Evolutionary conservation across 1,284 basidiomycete species (phyloP), one percentile per base, ranked within the genome.

Genomic region (Ceratobasidium papillatum): DNA sequence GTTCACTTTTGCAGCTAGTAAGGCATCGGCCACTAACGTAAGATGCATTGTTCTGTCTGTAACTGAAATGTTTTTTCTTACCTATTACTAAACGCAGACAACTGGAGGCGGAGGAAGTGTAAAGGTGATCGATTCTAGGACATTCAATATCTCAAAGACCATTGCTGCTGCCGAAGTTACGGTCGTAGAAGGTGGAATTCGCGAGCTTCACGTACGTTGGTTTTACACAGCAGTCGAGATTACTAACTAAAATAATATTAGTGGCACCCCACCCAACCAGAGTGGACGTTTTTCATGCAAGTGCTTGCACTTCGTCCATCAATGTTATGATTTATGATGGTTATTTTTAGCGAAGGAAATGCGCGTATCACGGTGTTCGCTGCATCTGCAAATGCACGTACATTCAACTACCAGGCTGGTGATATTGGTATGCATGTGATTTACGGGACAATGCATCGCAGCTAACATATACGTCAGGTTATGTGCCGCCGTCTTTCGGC

Each of bases 131-230:
- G 89, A 92, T 79, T 86, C 87, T 0, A 84, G 84, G 4, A 87
- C 85, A 22, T 92, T 92, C 81, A 81, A 82, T 8, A 82, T 87
- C 25, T 86, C 90, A 0, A 88, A 81, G 58, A 86, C 86, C 0
- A 90, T 91, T 63, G 85, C 90, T 19, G 89, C 87, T 2, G 89
- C 90, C 2, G 88, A 91, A 78, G 87, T 93, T 17, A 88, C 86
- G 1, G 87, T 93, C 34, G 36, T 41, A 17, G 19, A 49, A 25
- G 14, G 63, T 51, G 17, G 63, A 49, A 65, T 65, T 22, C 43
- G 85, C 52, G 87, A 88, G 78, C 83, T 89, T 75, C 88, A 89
- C 75, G 88, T 89, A 75, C 80, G 85, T 80, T 3, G 1, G 7
- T 38, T 63, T 19, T 19, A 49, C 3, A 63, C 32, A 8, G 30